These are phyloP conservation scores for Myrica gale DNA, from an alignment of 306 rosid genomes.

Conservation along the genomic window DNA sequence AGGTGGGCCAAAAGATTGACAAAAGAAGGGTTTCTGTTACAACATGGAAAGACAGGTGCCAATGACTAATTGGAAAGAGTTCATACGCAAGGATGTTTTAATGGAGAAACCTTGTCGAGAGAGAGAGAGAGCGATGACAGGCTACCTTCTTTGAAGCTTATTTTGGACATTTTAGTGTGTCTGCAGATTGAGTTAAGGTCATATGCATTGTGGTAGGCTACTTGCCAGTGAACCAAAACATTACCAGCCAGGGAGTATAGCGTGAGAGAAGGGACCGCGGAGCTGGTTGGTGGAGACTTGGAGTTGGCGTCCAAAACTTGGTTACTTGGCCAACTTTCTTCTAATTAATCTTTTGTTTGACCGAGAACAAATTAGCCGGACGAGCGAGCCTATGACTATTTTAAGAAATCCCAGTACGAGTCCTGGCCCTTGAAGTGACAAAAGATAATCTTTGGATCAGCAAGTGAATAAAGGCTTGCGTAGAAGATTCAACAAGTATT, in stretches of 20 bases:
- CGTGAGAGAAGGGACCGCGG: neutral
- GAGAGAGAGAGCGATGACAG: neutral
- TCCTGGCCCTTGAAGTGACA: neutral
- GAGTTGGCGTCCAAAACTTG: constrained; percentile 29
- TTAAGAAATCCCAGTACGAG: neutral
- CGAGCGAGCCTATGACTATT: neutral
- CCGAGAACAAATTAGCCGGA: neutral
- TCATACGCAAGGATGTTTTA: constrained; percentile 1
- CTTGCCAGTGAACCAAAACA: constrained; percentile 31
- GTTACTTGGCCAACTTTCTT: constrained; percentile 31
- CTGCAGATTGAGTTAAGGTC: neutral
- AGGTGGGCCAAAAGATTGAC: constrained; percentile 12
- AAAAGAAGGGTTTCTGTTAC: constrained; percentile 13
- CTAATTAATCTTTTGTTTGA: neutral
- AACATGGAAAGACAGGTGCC: constrained; percentile 24
- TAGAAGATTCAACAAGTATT: neutral
- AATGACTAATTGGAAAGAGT: constrained; percentile 1
- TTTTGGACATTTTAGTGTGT: neutral
- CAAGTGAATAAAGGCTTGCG: neutral
- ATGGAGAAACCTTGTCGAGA: constrained; percentile 3
- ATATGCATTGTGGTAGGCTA: constrained; percentile 30
- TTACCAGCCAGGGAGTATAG: constrained; percentile 9
- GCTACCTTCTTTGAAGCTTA: constrained; percentile 7
- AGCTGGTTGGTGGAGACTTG: constrained; percentile 42
- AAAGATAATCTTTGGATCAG: neutral